Percentiles rank a stretch among this genome's conserved stretches.
These are phyloP conservation scores for Skeletonema menzelii DNA, from an alignment of 108 stramenopile genomes.

Conservation along the genomic window DNA sequence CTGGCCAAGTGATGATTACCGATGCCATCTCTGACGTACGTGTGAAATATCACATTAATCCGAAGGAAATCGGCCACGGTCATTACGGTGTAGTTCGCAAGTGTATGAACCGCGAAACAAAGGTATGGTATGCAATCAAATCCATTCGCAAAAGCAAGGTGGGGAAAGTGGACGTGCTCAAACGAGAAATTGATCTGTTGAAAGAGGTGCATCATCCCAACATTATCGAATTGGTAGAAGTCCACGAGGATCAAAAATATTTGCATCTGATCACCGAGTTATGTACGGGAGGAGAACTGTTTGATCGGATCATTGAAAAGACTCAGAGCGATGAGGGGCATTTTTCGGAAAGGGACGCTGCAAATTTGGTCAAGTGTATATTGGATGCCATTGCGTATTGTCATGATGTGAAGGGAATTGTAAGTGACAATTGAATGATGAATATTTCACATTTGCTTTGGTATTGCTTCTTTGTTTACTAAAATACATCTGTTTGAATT, in stretches of 20 bases:
- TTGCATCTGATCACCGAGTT: conserved; percentile 89
- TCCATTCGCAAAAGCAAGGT: conserved; percentile 88
- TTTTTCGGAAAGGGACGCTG: conserved; percentile 94
- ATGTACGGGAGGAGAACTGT: conserved; percentile 95
- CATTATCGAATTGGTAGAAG: conserved; percentile 87
- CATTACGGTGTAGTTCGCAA: conserved; percentile 92
- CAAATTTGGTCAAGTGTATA: conserved; percentile 80
- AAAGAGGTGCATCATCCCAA: conserved; percentile 90
- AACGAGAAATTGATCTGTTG: conserved; percentile 84
- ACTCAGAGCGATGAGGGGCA: conserved; percentile 89
- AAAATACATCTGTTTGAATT: background rate
- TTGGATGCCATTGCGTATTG: conserved; percentile 93
- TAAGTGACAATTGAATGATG: conserved; percentile 8
- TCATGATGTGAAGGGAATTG: conserved; percentile 90
- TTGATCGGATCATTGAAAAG: conserved; percentile 91
- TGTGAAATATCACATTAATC: conserved; percentile 82
- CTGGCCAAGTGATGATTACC: conserved; percentile 73
- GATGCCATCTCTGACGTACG: conserved; percentile 82
- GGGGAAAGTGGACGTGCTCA: conserved; percentile 85
- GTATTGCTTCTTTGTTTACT: background rate
- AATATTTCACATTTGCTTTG: background rate
- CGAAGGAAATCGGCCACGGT: conserved; percentile 89
- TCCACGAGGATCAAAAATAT: conserved; percentile 88
- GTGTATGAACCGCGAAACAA: conserved; percentile 85
- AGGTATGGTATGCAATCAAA: conserved; percentile 89